Conservation (phyloP, 371 early-diverging fungal genomes). For the Apophysomyces sp. region DNA sequence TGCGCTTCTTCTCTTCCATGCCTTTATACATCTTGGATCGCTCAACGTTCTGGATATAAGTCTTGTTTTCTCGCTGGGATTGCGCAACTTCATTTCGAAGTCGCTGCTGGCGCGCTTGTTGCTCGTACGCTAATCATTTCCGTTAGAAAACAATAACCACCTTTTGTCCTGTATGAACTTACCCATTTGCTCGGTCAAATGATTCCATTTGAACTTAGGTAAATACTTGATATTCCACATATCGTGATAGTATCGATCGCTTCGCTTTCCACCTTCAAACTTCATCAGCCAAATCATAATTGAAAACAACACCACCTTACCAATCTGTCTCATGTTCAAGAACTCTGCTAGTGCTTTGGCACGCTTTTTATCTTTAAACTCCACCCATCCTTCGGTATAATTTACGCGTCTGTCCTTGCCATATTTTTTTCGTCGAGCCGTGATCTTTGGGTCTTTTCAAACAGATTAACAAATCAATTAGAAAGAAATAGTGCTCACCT, state of each 20-base stretch:
- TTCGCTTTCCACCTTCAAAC: constrained; percentile 73
- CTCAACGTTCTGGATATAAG: constrained; percentile 83
- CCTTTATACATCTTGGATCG: constrained; percentile 80
- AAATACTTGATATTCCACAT: constrained; percentile 97
- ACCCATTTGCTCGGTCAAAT: constrained; percentile 92
- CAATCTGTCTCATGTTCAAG: constrained; percentile 82
- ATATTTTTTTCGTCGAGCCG: constrained; percentile 64
- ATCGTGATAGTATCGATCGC: constrained; percentile 83
- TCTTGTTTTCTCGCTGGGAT: constrained; percentile 83
- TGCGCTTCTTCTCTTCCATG: constrained; percentile 69
- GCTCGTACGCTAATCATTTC: constrained; percentile 67
- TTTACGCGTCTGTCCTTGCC: constrained; percentile 78
- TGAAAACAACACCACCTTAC: constrained; percentile 17
- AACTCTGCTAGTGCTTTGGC: constrained; percentile 79
- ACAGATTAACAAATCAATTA: background rate
- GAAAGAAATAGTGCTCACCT: constrained; percentile 33
- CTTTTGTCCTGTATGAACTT: constrained; percentile 9
- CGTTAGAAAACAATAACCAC: background rate
- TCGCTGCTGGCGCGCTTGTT: constrained; percentile 79
- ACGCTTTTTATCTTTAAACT: constrained; percentile 86
- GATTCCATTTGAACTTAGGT: constrained; percentile 95
- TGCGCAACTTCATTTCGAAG: constrained; percentile 85
- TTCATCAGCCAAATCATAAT: background rate
- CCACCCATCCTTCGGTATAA: constrained; percentile 96
- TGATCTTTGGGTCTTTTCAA: constrained; percentile 50